Conservation (phyloP, 1,284 basidiomycete species). For the Lentinula novae-zelandiae region DNA sequence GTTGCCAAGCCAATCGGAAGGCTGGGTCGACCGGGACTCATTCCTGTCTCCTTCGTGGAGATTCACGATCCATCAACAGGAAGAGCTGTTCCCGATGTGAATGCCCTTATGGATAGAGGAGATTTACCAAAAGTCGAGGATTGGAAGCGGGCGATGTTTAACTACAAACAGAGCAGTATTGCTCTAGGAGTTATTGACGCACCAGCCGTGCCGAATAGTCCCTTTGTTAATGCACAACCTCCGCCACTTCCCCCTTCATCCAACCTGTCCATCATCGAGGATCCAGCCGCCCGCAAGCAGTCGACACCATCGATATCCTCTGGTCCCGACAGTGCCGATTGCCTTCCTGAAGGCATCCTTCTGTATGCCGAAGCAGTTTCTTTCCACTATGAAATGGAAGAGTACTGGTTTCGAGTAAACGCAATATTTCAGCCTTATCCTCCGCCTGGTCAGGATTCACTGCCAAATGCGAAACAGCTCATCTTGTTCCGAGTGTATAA, state of each 20-base stretch:
- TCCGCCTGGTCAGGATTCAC: constrained; percentile 42
- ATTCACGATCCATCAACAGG: constrained; percentile 91
- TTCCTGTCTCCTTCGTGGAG: constrained; percentile 95
- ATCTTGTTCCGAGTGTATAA: constrained; percentile 95
- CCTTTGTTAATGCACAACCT: constrained; percentile 30
- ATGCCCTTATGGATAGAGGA: constrained; percentile 77
- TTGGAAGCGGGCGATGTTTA: constrained; percentile 95
- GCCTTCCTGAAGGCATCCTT: constrained; percentile 79
- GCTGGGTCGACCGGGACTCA: constrained; percentile 93
- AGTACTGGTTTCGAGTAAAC: constrained; percentile 97
- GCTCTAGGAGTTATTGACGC: constrained; percentile 89
- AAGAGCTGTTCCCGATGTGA: constrained; percentile 68
- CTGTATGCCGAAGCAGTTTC: constrained; percentile 90
- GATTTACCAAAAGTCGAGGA: constrained; percentile 94
- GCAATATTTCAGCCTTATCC: constrained; percentile 84
- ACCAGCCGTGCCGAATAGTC: constrained; percentile 39
- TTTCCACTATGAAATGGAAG: constrained; percentile 94
- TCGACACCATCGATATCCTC: constrained; percentile 17
- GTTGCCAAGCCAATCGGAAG: constrained; percentile 93
- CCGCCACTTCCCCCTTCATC: constrained; percentile 19
- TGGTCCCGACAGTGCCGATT: constrained; percentile 32
- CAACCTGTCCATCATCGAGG: constrained; percentile 20
- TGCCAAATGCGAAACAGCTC: constrained; percentile 75
- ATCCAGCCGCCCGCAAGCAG: constrained; percentile 23
- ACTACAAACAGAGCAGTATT: constrained; percentile 96